Evolutionary conservation across 1,284 basidiomycete genomes (phyloP).

Genomic region (Cryptococcus sp.): DNA sequence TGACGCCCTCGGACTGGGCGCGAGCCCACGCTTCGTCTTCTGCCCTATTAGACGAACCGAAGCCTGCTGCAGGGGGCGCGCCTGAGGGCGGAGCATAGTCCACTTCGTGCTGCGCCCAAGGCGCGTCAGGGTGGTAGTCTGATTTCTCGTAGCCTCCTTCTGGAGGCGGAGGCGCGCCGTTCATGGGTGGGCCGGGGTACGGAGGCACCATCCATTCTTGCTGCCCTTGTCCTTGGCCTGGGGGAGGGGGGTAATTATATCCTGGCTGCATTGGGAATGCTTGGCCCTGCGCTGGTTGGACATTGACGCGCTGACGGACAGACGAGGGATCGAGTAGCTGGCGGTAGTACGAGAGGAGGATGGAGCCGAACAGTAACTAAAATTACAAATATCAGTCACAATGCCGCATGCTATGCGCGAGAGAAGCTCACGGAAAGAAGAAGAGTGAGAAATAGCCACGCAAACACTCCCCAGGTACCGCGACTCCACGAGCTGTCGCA

Average conservation of each 20-base stretch:
- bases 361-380: slow-evolving; percentile 61
- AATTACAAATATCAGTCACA: no score
- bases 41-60: slow-evolving; percentile 19
- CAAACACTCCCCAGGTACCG: slow-evolving; percentile 64
- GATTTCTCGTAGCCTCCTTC: slow-evolving; percentile 30
- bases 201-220: slow-evolving; percentile 50
- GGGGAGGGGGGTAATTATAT: slow-evolving; percentile 23
- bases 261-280: slow-evolving; percentile 30
- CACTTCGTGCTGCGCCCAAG: slow-evolving; percentile 31
- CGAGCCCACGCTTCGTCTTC: slow-evolving; percentile 48
- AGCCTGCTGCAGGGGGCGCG: slow-evolving; percentile 18
- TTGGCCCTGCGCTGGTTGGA: slow-evolving; percentile 34
- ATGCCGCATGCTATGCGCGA: slow-evolving; percentile 48
- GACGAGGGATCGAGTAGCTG: slow-evolving; percentile 67
- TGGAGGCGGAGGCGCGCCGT: slow-evolving; percentile 19
- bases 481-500: slow-evolving; percentile 62
- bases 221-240: slow-evolving; percentile 13
- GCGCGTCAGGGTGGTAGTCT: slow-evolving; percentile 38
- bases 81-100: slow-evolving; percentile 30
- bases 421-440: slow-evolving; percentile 34
- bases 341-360: slow-evolving; percentile 68
- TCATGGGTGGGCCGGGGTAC: slow-evolving; percentile 45
- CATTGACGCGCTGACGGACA: slow-evolving; percentile 38
- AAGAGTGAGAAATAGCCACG: slow-evolving; percentile 62
- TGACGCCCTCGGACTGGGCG: slow-evolving; percentile 35